Percentiles rank a stretch among this genome's conserved stretches.
phyloP scores from a whole-genome alignment of 2,329 filamentous ascomycete species.

The Pestalotiopsis fici region DNA sequence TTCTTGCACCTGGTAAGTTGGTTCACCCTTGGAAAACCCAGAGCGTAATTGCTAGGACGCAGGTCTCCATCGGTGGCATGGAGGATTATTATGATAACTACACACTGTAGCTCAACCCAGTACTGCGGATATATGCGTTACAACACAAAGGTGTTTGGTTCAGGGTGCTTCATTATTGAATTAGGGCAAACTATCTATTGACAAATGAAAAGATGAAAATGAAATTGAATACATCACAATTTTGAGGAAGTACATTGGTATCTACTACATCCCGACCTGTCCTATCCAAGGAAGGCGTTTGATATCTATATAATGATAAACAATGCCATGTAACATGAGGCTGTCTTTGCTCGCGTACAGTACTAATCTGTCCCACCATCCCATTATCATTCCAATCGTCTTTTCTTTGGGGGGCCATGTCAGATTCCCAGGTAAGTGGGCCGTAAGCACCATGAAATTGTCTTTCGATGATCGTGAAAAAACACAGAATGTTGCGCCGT shows the following conservation, averaged over 20 bases:
- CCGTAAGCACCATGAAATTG: constrained; percentile 1
- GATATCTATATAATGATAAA: not conserved
- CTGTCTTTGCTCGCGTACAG: not conserved
- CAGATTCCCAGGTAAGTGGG: not conserved
- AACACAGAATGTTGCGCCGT: not conserved
- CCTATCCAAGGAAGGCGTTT: constrained; percentile 2
- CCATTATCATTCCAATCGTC: not conserved
- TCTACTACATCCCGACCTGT: not conserved
- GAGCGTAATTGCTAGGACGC: not conserved
- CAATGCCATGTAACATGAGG: not conserved
- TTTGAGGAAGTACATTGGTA: not conserved
- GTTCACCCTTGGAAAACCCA: not conserved
- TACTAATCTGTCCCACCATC: not conserved
- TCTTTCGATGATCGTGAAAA: not conserved
- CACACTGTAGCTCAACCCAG: too few species aligned
- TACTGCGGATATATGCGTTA: too few species aligned
- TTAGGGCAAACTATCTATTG: not conserved
- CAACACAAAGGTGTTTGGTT: too few species aligned
- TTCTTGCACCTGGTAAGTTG: not conserved
- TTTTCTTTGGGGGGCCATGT: not conserved
- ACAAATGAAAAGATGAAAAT: not conserved
- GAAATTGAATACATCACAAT: not conserved
- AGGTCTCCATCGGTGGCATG: not conserved
- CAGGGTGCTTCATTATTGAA: not conserved
- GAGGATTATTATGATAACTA: too few species aligned